Conservation (phyloP, 2,329 filamentous ascomycete genomes). For the Metarhizium rileyi region DNA sequence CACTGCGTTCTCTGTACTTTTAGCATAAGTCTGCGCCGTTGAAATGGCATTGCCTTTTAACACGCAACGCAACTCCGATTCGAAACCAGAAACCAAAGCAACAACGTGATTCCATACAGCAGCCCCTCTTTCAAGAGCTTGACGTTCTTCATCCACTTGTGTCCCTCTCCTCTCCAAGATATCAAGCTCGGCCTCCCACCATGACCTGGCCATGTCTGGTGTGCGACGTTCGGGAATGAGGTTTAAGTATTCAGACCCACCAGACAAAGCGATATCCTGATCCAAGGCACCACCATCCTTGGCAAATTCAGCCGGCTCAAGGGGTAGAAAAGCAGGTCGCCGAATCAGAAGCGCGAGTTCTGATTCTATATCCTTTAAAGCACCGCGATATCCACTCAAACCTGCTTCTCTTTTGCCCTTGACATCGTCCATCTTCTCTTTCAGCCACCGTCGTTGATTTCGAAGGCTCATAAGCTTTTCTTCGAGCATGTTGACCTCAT, state of each 20-base stretch:
- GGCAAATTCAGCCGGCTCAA: conserved; percentile 37
- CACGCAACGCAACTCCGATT: conserved; percentile 48
- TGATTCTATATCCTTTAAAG: conserved; percentile 54
- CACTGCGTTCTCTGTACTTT: conserved; percentile 20
- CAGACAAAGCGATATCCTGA: conserved; percentile 18
- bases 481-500: conserved; percentile 57
- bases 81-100: conserved; percentile 51
- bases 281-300: conserved; percentile 8
- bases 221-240: conserved; percentile 58
- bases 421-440: conserved; percentile 50
- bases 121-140: conserved; percentile 58
- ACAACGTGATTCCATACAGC: conserved; percentile 56
- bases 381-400: conserved; percentile 61
- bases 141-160: conserved; percentile 50
- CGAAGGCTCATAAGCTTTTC: conserved; percentile 52
- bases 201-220: conserved; percentile 58
- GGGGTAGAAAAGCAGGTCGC: conserved; percentile 43
- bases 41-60: conserved; percentile 29
- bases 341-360: conserved; percentile 51
- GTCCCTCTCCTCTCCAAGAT: conserved; percentile 44
- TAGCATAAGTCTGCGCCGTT: conserved; percentile 10
- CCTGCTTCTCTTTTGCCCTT: conserved; percentile 59
- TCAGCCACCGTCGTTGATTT: conserved; percentile 47
- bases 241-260: conserved; percentile 45
- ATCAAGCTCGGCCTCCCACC: conserved; percentile 57